Percentiles rank a stretch among this genome's conserved stretches.
Conservation (phyloP, 495 filamentous ascomycete genomes). For the Aspergillus conjunctus region DNA sequence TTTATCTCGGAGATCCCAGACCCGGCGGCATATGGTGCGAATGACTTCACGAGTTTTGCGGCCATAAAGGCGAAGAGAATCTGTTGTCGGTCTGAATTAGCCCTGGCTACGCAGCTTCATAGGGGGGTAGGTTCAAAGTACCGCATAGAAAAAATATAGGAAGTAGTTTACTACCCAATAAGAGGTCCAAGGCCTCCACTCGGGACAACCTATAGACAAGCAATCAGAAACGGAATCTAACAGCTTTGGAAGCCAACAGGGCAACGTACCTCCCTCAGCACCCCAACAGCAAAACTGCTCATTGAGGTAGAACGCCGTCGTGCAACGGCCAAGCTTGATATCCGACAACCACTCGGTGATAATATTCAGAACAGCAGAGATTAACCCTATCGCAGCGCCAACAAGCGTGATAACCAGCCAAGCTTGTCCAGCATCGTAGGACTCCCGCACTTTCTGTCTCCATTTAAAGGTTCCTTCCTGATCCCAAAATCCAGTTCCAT, state of each 20-base stretch:
- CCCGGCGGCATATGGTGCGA: constrained; percentile 94
- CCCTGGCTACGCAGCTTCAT: background rate
- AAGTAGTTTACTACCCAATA: constrained; percentile 81
- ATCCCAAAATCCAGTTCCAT: constrained; percentile 74
- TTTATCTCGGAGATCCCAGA: constrained; percentile 99
- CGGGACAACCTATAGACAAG: constrained; percentile 64
- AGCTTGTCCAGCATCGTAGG: constrained; percentile 94
- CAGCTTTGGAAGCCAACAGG: background rate
- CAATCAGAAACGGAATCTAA: constrained; percentile 4
- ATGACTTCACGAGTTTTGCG: constrained; percentile 84
- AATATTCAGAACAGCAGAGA: constrained; percentile 93
- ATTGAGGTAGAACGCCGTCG: constrained; percentile 94
- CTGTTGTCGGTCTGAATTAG: constrained; percentile 43
- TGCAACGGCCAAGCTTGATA: constrained; percentile 92
- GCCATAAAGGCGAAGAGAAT: constrained; percentile 79
- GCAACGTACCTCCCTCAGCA: constrained; percentile 72
- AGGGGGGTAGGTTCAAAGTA: constrained; percentile 39
- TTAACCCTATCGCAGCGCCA: constrained; percentile 87
- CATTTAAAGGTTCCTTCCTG: constrained; percentile 72
- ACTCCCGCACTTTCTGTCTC: constrained; percentile 79
- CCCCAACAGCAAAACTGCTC: constrained; percentile 99
- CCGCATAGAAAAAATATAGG: constrained; percentile 86
- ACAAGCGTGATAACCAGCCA: constrained; percentile 98
- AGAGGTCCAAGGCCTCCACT: constrained; percentile 89
- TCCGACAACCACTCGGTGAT: constrained; percentile 96